phyloP scores from a whole-genome alignment of 768 basidiomycete species.

The Mycena rosella region DNA sequence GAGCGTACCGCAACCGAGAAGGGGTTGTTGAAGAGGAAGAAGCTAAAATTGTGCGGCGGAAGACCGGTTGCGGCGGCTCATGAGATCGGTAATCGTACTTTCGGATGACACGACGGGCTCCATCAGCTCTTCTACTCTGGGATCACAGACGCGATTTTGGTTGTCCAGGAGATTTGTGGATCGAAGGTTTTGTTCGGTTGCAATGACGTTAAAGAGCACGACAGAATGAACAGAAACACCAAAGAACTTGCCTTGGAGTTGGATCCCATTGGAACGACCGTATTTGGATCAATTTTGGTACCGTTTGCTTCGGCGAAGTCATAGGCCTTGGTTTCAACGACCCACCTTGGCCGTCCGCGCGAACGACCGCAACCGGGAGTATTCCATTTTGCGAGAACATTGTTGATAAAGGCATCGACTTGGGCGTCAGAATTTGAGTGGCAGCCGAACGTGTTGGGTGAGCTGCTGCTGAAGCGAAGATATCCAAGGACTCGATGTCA shows the following conservation, averaged over 20 bases:
- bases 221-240: neutral
- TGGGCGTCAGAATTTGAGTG: too few species aligned
- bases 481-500: neutral
- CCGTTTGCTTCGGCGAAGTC: constrained; percentile 19
- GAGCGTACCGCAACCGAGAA: neutral
- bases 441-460: too few species aligned
- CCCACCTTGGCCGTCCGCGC: constrained; percentile 14
- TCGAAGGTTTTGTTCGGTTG: constrained; percentile 39
- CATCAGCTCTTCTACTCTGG: constrained; percentile 40
- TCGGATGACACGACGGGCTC: constrained; percentile 37
- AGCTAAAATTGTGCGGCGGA: constrained; percentile 36
- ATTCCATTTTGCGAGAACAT: constrained; percentile 29
- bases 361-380: constrained; percentile 35
- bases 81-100: too few species aligned
- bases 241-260: constrained; percentile 33
- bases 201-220: constrained; percentile 40
- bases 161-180: constrained; percentile 37
- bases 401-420: constrained; percentile 11
- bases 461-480: neutral
- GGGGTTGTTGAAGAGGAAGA: neutral
- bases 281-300: neutral
- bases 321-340: constrained; percentile 41
- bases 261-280: constrained; percentile 29
- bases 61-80: constrained; percentile 44
- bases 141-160: constrained; percentile 38